phyloP scores from a whole-genome alignment of 805 yeast genomes.

The Ogataea thermomethanolica region DNA sequence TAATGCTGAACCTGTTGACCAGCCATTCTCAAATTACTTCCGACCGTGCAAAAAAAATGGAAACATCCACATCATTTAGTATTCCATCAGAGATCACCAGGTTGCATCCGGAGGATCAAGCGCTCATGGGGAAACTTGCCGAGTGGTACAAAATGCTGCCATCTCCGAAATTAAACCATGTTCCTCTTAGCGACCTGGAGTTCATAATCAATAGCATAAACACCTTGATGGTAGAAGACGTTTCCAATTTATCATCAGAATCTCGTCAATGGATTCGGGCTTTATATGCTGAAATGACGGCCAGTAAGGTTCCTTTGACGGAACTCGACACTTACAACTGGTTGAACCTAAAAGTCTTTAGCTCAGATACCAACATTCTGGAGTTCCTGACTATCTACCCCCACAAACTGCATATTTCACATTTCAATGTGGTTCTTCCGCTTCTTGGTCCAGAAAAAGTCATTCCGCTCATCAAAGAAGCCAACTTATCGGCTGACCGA shows the following conservation, averaged over 20 bases:
- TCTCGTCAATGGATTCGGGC: conserved; percentile 7
- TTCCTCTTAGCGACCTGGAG: background rate
- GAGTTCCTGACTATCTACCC: conserved; percentile 1
- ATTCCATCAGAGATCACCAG: too few species aligned
- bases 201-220: background rate
- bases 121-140: too few species aligned
- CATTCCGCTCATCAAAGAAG: conserved; percentile 7
- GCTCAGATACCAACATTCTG: conserved; percentile 1
- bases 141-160: conserved; percentile 5
- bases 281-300: conserved; percentile 8
- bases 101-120: too few species aligned
- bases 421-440: conserved; percentile 11
- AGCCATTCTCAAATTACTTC: conserved; percentile 3
- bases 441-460: background rate
- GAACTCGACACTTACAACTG: conserved; percentile 14
- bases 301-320: conserved; percentile 5
- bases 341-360: conserved; percentile 5
- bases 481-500: conserved; percentile 13
- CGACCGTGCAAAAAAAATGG: background rate
- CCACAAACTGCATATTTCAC: conserved; percentile 11
- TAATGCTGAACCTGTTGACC: conserved; percentile 5
- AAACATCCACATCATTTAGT: too few species aligned
- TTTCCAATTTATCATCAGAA: background rate
- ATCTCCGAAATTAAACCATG: background rate
- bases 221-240: background rate